A percentile compares a stretch with the other conserved stretches of the same genome.
These are phyloP conservation scores for Bigelowiella natans DNA, from an alignment of 78 protist species.

Conservation along the genomic window DNA sequence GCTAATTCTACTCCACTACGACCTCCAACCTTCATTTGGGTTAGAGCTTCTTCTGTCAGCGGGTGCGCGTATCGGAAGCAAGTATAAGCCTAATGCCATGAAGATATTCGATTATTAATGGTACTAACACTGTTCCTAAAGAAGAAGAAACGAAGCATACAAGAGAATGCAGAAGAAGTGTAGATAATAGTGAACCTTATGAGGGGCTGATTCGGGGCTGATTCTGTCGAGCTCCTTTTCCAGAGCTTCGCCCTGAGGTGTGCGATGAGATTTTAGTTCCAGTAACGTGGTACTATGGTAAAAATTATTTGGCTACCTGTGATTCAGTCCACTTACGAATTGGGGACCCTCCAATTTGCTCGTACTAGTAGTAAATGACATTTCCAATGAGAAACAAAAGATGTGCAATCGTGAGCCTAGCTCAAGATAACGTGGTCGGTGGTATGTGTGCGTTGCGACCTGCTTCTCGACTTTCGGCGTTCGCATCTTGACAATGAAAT, in stretches of 20 bases:
- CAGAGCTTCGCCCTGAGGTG: background rate
- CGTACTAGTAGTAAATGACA: no score
- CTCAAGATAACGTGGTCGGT: no score
- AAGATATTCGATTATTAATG: no score
- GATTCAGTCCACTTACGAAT: slow-evolving; percentile 13
- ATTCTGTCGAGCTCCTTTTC: background rate
- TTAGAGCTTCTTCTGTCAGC: background rate
- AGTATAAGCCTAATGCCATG: background rate
- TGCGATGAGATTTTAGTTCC: background rate
- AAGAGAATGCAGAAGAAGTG: no score
- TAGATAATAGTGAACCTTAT: background rate
- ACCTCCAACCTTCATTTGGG: background rate
- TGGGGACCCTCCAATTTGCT: background rate
- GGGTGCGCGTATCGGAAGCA: slow-evolving; percentile 9
- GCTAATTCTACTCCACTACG: no score
- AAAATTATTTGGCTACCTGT: background rate
- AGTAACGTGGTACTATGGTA: no score
- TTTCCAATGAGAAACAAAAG: no score
- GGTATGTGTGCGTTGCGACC: no score
- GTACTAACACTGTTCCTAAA: no score
- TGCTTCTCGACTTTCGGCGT: slow-evolving; percentile 3
- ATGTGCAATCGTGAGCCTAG: no score
- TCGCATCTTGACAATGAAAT: background rate
- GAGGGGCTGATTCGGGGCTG: slow-evolving; percentile 1
- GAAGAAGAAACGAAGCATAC: no score